Conservation (phyloP, 2,329 filamentous ascomycete species). For the Pseudogymnoascus sp. region DNA sequence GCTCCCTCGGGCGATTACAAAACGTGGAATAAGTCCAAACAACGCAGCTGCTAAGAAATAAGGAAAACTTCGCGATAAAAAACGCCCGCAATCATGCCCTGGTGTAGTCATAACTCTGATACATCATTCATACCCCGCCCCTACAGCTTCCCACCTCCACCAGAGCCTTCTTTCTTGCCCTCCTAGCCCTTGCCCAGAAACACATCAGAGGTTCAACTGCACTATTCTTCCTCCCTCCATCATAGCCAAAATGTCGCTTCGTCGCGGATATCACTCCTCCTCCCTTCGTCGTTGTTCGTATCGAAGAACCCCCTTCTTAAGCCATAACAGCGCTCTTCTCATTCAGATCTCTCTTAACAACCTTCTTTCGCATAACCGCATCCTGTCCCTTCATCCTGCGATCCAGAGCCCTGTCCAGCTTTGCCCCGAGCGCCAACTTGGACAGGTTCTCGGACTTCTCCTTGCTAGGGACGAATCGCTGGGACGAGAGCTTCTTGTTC, state of each 20-base stretch:
- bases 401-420: constrained; percentile 61
- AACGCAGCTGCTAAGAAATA: constrained; percentile 6
- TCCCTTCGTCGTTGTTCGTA: neutral
- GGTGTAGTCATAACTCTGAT: constrained; percentile 8
- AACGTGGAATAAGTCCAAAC: neutral
- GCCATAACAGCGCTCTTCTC: constrained; percentile 16
- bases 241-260: neutral
- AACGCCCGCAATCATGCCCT: constrained; percentile 4
- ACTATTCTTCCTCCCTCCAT: neutral
- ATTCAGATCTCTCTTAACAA: constrained; percentile 14
- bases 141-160: neutral
- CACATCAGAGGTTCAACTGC: neutral
- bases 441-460: constrained; percentile 62
- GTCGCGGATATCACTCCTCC: neutral
- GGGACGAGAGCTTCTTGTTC: constrained; percentile 58
- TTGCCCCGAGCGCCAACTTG: constrained; percentile 66
- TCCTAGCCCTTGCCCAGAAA: neutral
- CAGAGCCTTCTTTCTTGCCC: neutral
- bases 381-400: constrained; percentile 65
- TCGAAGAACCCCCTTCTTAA: neutral
- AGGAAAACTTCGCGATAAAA: constrained; percentile 3
- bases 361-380: constrained; percentile 46
- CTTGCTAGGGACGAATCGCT: constrained; percentile 57
- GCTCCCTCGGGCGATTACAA: neutral
- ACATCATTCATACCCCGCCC: neutral